Base-by-base conservation (phyloP, 2,329 filamentous ascomycete species). In the Emmonsiellopsis sp. region DNA sequence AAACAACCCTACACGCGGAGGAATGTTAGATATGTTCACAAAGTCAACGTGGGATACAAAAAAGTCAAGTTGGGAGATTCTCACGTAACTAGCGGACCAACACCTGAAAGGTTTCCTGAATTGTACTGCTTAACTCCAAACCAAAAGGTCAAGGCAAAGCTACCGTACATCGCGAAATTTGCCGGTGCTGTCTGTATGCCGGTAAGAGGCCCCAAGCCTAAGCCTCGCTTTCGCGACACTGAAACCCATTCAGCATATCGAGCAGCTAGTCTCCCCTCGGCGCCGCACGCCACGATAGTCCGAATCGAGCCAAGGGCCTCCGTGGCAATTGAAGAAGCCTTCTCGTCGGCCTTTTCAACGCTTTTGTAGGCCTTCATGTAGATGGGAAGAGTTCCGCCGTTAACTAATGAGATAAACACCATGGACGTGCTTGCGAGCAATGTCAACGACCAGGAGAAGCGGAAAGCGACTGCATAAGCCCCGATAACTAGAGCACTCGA, bases 371-470 rank as follows among this genome's bases (percentile, higher is more conserved):
- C 49, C 34, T 67, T 65, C 6, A 66, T 58, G 6, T 71, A 62
- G 2, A 67, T 49, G 0, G 73, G 71, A 0, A 69, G 42, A 1
- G 65, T 64, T 6, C 70, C 34, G 3, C 59, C 57, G 46, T 67
- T 69, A 2, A 63, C 57, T 11, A 70, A 21, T 0, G 68, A 31
- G 6, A 76, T 68, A 51, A 74, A 75, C 6, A 75, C 62, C 2
- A 81, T 61, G 0, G 72, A 67, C 0, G 74, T 69, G 39, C 73
- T 77, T 0, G 75, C 70, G 2, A 77, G 76, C 0, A 80, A 66
- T 0, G 75, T 78, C n/a, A 81, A 63, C 11, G 75, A 65, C 74
- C 77, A 78, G 33, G 72, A 76, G 55, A 77, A 78, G 13, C 68
- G 61, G 56, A 81, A 80, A 0, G 78, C 74, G 46, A 81, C 73